Conservation (phyloP, 2,329 filamentous ascomycete genomes). For the Fusarium haematococcum region DNA sequence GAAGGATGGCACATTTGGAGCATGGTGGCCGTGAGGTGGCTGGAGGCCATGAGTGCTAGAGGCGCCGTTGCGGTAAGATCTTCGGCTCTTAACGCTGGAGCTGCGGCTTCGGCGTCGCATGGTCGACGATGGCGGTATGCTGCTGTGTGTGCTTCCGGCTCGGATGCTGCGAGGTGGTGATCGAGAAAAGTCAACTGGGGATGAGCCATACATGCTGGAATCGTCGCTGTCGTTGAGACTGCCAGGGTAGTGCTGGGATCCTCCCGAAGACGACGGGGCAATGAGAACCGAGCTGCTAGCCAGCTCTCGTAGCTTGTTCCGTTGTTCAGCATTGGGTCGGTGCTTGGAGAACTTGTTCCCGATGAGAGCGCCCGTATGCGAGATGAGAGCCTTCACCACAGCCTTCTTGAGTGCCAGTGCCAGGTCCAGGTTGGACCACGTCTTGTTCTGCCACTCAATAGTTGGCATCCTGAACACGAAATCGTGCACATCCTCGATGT, state of each 20-base stretch:
- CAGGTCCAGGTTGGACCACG: slow-evolving; percentile 97
- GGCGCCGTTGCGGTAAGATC: slow-evolving; percentile 54
- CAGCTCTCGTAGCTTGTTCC: slow-evolving; percentile 82
- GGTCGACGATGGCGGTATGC: slow-evolving; percentile 56
- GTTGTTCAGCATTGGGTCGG: slow-evolving; percentile 82
- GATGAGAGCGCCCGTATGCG: slow-evolving; percentile 94
- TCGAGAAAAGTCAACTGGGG: slow-evolving; percentile 68
- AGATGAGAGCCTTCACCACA: slow-evolving; percentile 92
- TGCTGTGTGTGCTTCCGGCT: slow-evolving; percentile 60
- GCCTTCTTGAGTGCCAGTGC: slow-evolving; percentile 94
- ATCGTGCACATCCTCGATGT: slow-evolving; percentile 95
- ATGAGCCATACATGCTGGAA: slow-evolving; percentile 65
- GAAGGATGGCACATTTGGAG: slow-evolving; percentile 52
- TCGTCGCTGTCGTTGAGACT: slow-evolving; percentile 67
- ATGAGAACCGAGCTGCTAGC: slow-evolving; percentile 81
- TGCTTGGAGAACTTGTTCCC: slow-evolving; percentile 97
- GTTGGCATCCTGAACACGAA: slow-evolving; percentile 96
- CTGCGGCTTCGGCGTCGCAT: slow-evolving; percentile 61
- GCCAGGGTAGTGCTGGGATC: slow-evolving; percentile 53
- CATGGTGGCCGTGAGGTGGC: slow-evolving; percentile 30
- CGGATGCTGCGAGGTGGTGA: slow-evolving; percentile 67
- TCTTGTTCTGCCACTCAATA: slow-evolving; percentile 98
- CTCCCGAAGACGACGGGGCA: slow-evolving; percentile 56
- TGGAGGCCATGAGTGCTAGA: slow-evolving; percentile 37
- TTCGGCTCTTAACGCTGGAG: slow-evolving; percentile 63